Evolutionary conservation across 768 basidiomycete genomes (phyloP), one percentile per base, ranked within the genome.

Genomic region (Leucocoprinus sp.): DNA sequence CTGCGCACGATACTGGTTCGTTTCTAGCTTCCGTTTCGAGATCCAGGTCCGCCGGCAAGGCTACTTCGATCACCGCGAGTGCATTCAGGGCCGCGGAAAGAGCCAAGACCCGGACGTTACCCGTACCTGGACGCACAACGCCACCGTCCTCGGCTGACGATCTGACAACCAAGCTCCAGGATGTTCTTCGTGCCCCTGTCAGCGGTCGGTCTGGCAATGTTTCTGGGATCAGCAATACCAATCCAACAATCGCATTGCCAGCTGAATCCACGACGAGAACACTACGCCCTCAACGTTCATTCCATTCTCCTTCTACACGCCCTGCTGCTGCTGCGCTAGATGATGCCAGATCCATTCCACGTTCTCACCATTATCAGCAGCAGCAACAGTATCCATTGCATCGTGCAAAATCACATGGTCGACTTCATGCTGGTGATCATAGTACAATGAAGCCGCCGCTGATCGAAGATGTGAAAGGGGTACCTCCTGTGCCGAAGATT

Each of bases 221-320:
- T 14, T 5, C 9, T 14, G 14, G 8, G 9, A 7, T 14, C 31
- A 4, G 31, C 31, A 5, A 4, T 3, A 31, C 31, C n/a, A 11
- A 3, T 5, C 5, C 31, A 31, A 31, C 14, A 7, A 31, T 31
- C 31, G 31, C n/a, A n/a, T n/a, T n/a, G n/a, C n/a, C n/a, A n/a
- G n/a, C n/a, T n/a, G n/a, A n/a, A n/a, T n/a, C n/a, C n/a, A 56
- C 44, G 43, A 37, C 50, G 5, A 27, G n/a, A 53, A 57, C 58
- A 45, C 52, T 84, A 22, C 73, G 72, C 15, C 62, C 71, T 17
- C 66, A 64, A 69, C 72, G 78, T 14, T 85, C 84, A 6, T 81
- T 87, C 65, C 81, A 78, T 54, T 75, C 70, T 26, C 58, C 68
- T 31, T 31, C 31, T 8, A 5, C 31, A 14, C 6, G 14, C 9